Conservation (phyloP, 345 rosid species). For the Iberis pinnata region DNA sequence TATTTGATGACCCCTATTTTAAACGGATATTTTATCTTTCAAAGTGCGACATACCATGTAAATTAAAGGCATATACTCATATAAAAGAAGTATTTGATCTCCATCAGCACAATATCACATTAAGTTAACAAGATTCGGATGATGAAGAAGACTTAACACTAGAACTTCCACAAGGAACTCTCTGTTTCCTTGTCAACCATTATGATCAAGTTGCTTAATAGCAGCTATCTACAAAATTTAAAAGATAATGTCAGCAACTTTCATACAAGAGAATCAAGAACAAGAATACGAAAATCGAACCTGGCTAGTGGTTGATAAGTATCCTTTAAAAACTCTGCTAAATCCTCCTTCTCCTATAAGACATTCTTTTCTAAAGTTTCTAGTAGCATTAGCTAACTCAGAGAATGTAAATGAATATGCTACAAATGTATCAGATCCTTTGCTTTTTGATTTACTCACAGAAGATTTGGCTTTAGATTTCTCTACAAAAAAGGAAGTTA, state of each 20-base stretch:
- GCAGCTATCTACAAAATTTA: not conserved
- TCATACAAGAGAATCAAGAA: not conserved
- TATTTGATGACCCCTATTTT: not conserved
- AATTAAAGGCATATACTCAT: not conserved
- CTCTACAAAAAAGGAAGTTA: slow-evolving; percentile 29
- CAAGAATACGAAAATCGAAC: not conserved
- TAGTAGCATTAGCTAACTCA: not conserved
- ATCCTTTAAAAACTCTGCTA: not conserved
- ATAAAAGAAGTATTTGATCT: not conserved
- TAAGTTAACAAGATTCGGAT: not conserved
- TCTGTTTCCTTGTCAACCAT: not conserved
- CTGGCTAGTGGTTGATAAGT: not conserved
- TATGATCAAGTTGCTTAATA: not conserved
- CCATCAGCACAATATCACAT: not conserved
- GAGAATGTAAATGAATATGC: slow-evolving; percentile 35
- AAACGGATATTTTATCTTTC: not conserved
- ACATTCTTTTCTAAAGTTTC: not conserved
- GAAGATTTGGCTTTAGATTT: slow-evolving; percentile 35
- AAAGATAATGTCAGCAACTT: not conserved
- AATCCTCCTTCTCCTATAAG: not conserved
- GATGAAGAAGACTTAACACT: not conserved
- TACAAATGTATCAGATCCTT: slow-evolving; percentile 47
- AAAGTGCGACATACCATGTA: not conserved
- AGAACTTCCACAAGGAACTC: not conserved
- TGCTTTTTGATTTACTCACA: slow-evolving; percentile 36